A percentile compares a stretch with the other conserved stretches of the same genome.
Conservation (phyloP, 179 eudicot species). For the Patellifolia procumbens region DNA sequence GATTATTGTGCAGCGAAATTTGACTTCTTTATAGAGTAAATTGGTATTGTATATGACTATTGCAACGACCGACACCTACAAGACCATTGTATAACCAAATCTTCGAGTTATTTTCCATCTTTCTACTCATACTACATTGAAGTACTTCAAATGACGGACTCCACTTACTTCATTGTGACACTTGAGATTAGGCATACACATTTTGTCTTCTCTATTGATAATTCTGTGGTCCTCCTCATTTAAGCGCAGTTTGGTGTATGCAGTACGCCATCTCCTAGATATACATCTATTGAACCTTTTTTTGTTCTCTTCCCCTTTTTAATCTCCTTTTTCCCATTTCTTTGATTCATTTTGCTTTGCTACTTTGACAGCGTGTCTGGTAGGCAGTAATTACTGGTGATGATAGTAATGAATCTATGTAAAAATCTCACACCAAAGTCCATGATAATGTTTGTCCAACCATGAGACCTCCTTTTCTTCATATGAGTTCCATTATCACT, state of each 20-base stretch:
- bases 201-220: neutral
- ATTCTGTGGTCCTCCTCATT: neutral
- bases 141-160: neutral
- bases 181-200: neutral
- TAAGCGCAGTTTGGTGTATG: neutral
- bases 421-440: too few species aligned
- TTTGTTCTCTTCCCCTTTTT: neutral
- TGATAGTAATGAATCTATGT: too few species aligned
- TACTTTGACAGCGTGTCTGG: too few species aligned
- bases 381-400: too few species aligned
- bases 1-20: neutral
- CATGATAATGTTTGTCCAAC: too few species aligned
- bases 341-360: neutral
- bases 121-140: neutral
- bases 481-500: too few species aligned
- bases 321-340: neutral
- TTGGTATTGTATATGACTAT: neutral
- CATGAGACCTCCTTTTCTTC: too few species aligned
- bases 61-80: neutral
- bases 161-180: neutral
- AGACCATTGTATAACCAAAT: neutral
- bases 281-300: neutral
- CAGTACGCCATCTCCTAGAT: neutral
- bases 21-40: neutral
- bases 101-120: neutral